These are phyloP conservation scores for Nakazawaea siamensis DNA, from an alignment of 805 yeast genomes.

Conservation along the genomic window DNA sequence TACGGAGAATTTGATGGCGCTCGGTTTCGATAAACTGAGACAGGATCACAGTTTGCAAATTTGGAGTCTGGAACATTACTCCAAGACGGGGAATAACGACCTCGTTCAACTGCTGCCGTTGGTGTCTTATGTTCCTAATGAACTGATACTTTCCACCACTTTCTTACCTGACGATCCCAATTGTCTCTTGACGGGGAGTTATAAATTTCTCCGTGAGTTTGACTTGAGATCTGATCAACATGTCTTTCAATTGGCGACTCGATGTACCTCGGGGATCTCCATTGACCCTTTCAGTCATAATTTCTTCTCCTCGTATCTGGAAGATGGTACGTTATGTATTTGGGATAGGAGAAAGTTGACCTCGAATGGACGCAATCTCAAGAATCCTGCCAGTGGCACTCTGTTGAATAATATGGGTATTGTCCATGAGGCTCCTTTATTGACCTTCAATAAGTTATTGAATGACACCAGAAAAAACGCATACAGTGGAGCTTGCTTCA, in stretches of 20 bases:
- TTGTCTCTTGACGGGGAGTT: constrained; percentile 62
- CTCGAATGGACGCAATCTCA: too few species aligned
- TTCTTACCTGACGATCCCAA: constrained; percentile 54
- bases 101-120: constrained; percentile 42
- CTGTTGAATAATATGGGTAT: constrained; percentile 11
- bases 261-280: constrained; percentile 58
- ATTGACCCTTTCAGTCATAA: constrained; percentile 62
- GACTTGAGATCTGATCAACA: constrained; percentile 65
- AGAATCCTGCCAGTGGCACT: constrained; percentile 11
- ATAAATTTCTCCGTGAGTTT: constrained; percentile 69
- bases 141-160: constrained; percentile 59
- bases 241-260: constrained; percentile 65
- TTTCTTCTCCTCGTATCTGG: constrained; percentile 68
- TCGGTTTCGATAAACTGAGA: constrained; percentile 72
- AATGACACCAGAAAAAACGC: constrained; percentile 52
- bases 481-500: constrained; percentile 54
- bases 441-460: constrained; percentile 53
- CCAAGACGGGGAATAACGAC: constrained; percentile 35
- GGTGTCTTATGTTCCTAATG: constrained; percentile 58
- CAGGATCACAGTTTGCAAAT: constrained; percentile 70
- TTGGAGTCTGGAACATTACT: constrained; percentile 68
- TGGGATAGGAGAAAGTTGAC: constrained; percentile 69
- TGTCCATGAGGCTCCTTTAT: constrained; percentile 43
- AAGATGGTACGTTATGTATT: constrained; percentile 75
- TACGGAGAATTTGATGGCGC: constrained; percentile 55